Evolutionary conservation across 176 grass and related monocot genomes (phyloP), one percentile per base, ranked within the genome.

Genomic region (Bromus sterilis): DNA sequence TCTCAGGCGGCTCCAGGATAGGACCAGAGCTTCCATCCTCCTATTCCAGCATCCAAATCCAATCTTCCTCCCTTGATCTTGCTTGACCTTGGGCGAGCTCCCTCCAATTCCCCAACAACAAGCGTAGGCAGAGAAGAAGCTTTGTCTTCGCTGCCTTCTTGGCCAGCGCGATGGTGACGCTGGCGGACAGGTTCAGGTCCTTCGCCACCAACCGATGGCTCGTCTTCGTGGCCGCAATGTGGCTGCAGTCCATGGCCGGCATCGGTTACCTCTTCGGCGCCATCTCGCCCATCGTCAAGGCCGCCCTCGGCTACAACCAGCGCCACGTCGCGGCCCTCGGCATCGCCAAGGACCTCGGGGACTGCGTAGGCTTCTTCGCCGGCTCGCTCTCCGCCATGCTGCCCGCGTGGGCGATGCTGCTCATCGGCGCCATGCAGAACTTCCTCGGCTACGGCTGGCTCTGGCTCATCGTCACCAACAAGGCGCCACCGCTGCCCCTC

Each of bases 181-280:
- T 82, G 7, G 56, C 28, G 48, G 88, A 83, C 36, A 87, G 69
- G 80, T 21, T 88, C 30, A 61, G 74, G 31, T 77, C 80, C 80
- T 89, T 97, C 72, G 78, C 83, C 58, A 87, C 80, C 85, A 94
- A 94, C 82, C 85, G 94, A 72, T 97, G 94, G 94, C 75, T 89
- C 18, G 91, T 97, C 62, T 94, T 97, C 75, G 92, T 97, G 3
- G 92, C 90, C 14, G 89, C 94, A 81, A 94, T 97, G 94, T 97
- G 94, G 94, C 75, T 97, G 82, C 94, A 97, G 51, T 92, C 94
- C 36, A 89, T 97, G 48, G 94, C 92, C 1, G 94, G 94, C 15
- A 89, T 97, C 61, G 92, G 94, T 4, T 97, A 97, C 78, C 85
- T 97, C 40, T 97, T 97, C 68, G 94, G 94, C 57, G 83, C 87